phyloP scores from a whole-genome alignment of 2,329 filamentous ascomycete genomes.

The Colletotrichum paranaense region DNA sequence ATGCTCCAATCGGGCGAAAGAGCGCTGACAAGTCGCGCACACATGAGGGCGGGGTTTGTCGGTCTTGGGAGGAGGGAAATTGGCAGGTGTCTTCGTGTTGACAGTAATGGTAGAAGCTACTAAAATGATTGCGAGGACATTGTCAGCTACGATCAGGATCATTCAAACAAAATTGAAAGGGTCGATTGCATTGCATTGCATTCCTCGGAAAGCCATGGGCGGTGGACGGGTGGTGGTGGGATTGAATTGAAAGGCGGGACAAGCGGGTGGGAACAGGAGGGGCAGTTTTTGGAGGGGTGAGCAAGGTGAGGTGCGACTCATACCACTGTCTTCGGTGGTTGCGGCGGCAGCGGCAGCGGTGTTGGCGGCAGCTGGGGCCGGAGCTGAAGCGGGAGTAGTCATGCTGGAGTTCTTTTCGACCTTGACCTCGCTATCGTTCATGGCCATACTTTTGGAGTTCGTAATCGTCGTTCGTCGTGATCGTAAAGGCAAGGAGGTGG shows the following conservation, averaged over 20 bases:
- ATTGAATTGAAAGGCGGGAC: conserved; percentile 11
- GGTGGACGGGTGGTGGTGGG: conserved; percentile 38
- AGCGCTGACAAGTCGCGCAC: conserved; percentile 89
- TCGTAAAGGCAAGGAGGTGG: conserved; percentile 38
- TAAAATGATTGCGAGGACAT: conserved; percentile 6
- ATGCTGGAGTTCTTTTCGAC: conserved; percentile 50
- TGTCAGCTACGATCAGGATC: conserved; percentile 44
- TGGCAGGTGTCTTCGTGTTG: conserved; percentile 56
- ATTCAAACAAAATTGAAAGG: background rate
- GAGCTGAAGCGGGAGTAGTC: conserved; percentile 48
- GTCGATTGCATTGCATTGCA: background rate
- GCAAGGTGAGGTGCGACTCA: conserved; percentile 42
- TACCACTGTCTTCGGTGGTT: conserved; percentile 53
- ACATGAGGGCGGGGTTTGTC: conserved; percentile 97
- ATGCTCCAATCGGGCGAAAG: conserved; percentile 95
- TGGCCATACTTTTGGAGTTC: conserved; percentile 47
- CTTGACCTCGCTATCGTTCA: conserved; percentile 52
- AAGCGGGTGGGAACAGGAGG: conserved; percentile 41
- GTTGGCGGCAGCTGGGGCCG: conserved; percentile 40
- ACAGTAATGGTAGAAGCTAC: conserved; percentile 63
- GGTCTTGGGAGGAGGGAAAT: conserved; percentile 87
- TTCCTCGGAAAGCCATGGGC: background rate
- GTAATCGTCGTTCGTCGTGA: conserved; percentile 50
- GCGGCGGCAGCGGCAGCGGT: conserved; percentile 38
- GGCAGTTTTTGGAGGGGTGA: conserved; percentile 41